phyloP scores from a whole-genome alignment of 2,329 filamentous ascomycete genomes.

The Sarocladiaceae sp. region DNA sequence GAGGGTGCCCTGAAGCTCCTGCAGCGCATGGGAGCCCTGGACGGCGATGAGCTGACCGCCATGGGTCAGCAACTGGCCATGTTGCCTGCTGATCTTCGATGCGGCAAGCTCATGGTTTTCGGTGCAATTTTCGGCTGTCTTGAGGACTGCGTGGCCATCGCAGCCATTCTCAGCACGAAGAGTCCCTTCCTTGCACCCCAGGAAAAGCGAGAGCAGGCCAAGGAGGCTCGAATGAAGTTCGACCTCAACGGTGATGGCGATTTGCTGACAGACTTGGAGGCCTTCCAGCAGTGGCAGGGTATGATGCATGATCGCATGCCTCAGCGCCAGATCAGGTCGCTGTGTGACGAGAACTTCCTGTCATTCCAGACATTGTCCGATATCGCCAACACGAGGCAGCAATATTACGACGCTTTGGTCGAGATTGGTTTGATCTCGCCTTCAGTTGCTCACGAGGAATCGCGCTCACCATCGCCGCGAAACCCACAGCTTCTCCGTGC shows the following conservation, averaged over 20 bases:
- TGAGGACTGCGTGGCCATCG: constrained; percentile 80
- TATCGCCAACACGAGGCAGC: constrained; percentile 77
- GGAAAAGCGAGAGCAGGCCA: constrained; percentile 75
- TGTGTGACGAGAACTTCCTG: constrained; percentile 82
- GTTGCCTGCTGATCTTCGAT: constrained; percentile 88
- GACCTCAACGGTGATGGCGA: constrained; percentile 69
- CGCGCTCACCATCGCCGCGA: constrained; percentile 16
- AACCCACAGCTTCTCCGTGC: constrained; percentile 55
- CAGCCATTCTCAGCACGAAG: constrained; percentile 83
- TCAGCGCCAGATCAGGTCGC: constrained; percentile 60
- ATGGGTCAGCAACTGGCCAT: constrained; percentile 89
- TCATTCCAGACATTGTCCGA: constrained; percentile 78
- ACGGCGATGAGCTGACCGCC: constrained; percentile 79
- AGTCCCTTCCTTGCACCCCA: constrained; percentile 82
- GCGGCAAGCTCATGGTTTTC: constrained; percentile 92
- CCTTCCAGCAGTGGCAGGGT: constrained; percentile 77
- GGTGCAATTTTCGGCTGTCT: constrained; percentile 90
- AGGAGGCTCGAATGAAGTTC: constrained; percentile 69
- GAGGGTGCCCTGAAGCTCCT: constrained; percentile 77
- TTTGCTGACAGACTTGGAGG: constrained; percentile 77
- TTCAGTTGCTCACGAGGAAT: constrained; percentile 23
- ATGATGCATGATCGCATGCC: constrained; percentile 51
- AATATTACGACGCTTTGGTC: constrained; percentile 78
- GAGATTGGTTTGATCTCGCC: constrained; percentile 72
- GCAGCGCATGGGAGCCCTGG: constrained; percentile 79